Evolutionary conservation across 2,329 filamentous ascomycete genomes (phyloP).

Genomic region (Fusarium pilosicola): DNA sequence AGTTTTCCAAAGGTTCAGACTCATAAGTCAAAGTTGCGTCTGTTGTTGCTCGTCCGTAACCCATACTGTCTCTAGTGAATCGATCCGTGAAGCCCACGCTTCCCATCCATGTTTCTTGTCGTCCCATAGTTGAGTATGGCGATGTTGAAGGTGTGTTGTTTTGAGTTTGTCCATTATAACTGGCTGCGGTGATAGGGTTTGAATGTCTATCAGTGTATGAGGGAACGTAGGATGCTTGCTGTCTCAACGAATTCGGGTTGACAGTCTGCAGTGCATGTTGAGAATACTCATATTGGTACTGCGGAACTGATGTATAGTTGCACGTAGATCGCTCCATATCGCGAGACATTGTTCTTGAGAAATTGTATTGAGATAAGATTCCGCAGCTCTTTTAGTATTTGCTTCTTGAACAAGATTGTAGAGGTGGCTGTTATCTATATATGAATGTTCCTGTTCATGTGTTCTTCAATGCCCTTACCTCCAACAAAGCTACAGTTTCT

Average conservation of each 20-base stretch:
- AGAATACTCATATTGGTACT: neutral
- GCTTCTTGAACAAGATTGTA: neutral
- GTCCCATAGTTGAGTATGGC: neutral
- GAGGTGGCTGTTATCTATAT: neutral
- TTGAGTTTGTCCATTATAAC: neutral
- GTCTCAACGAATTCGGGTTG: slow-evolving; percentile 1
- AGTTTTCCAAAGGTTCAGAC: slow-evolving; percentile 27
- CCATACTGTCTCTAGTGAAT: slow-evolving; percentile 21
- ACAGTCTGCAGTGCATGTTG: slow-evolving; percentile 5
- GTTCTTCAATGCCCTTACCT: neutral
- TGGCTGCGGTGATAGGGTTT: neutral
- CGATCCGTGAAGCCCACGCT: slow-evolving; percentile 26
- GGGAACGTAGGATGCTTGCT: neutral
- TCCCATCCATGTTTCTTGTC: slow-evolving; percentile 30
- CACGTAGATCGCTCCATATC: too few species aligned
- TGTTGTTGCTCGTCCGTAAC: neutral
- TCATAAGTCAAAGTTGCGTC: neutral
- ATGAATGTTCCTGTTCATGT: neutral
- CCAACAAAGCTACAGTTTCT: neutral
- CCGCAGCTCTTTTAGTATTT: neutral
- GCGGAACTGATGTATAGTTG: neutral
- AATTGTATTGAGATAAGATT: too few species aligned
- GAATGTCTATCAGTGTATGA: neutral
- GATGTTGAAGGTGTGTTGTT: neutral
- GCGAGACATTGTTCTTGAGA: neutral